Conservation (phyloP, 306 rosid species). For the Adenanthera pavonina region DNA sequence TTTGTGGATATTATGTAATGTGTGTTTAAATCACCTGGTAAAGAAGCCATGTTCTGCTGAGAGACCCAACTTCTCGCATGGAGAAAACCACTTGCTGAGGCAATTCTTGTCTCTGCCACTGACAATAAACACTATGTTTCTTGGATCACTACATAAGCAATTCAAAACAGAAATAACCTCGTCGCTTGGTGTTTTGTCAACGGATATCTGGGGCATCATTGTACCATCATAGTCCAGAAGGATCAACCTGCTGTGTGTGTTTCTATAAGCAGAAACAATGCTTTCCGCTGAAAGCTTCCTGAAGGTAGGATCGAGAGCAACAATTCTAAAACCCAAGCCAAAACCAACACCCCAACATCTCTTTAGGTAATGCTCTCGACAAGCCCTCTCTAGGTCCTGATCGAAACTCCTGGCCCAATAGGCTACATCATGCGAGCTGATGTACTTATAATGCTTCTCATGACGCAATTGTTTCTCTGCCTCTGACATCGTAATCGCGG, state of each 20-base stretch:
- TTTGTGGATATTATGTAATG: background rate
- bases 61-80: slow-evolving; percentile 65
- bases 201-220: slow-evolving; percentile 57
- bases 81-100: slow-evolving; percentile 69
- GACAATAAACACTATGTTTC: slow-evolving; percentile 70
- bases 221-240: slow-evolving; percentile 85
- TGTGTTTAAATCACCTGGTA: slow-evolving; percentile 53
- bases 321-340: slow-evolving; percentile 64
- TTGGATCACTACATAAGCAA: slow-evolving; percentile 63
- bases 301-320: slow-evolving; percentile 66
- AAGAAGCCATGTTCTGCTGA: slow-evolving; percentile 84
- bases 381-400: slow-evolving; percentile 73
- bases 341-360: slow-evolving; percentile 67
- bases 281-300: slow-evolving; percentile 58
- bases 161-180: slow-evolving; percentile 64
- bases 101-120: slow-evolving; percentile 75
- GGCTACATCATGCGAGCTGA: slow-evolving; percentile 74
- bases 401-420: slow-evolving; percentile 80
- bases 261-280: slow-evolving; percentile 48
- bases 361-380: slow-evolving; percentile 57
- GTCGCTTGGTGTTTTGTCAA: slow-evolving; percentile 57
- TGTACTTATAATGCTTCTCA: slow-evolving; percentile 78
- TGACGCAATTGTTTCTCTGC: slow-evolving; percentile 65
- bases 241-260: slow-evolving; percentile 59
- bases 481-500: slow-evolving; percentile 53